Base-by-base conservation (phyloP, 2,329 filamentous ascomycete genomes). In the Phialemonium atrogriseum region DNA sequence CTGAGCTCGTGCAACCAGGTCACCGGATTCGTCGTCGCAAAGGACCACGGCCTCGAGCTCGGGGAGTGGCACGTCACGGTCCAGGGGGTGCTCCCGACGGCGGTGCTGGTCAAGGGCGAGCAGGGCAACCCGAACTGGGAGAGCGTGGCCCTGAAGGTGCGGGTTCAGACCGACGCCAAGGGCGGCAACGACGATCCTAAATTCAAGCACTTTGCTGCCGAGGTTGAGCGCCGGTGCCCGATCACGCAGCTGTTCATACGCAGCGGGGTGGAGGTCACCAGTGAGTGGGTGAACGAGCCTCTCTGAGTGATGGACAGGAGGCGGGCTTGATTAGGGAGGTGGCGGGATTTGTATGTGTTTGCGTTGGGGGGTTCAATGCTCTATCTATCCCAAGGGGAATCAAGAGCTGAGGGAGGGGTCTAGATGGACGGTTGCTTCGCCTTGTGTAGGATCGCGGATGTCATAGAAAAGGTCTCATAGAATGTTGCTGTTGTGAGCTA, bases 1-100 rank as follows among this genome's bases (percentile, higher is more conserved):
- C 44, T 52, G n/a, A 40, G 42, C 30, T 44, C 48, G 8, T 52
- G 49, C 42, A 50, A 47, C 30, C 49, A 52, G 21, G 48, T 52
- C 8, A 51, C 49, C 10, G 49, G 49, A 3, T 38, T 32, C 21
- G 39, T 51, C 2, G 49, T 52, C 9, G 49, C 49, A 8, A 39
- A 36, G 24, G 44, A 50, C 30, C 48, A 45, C 18, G 45, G 43
- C 12, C 44, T 51, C 30, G 40, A 33, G 31, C 31, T 51, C 6
- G 49, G 49, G 2, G 12, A 41, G 26, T 52, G 49, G 48, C 13
- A 43, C 4, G 45, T 52, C 5, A 35, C 31, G 25, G 46, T 52
- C 11, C 37, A 46, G 6, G 49, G 39, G 10, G 16, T 39, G 4
- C 30, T 52, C 33, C 44, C 44, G 9, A 48, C 47, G 4, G 43